Percentiles rank a stretch among this genome's conserved stretches.
These are phyloP conservation scores for Pleurotus ostreatus DNA, from an alignment of 768 basidiomycete species.

Conservation along the genomic window DNA sequence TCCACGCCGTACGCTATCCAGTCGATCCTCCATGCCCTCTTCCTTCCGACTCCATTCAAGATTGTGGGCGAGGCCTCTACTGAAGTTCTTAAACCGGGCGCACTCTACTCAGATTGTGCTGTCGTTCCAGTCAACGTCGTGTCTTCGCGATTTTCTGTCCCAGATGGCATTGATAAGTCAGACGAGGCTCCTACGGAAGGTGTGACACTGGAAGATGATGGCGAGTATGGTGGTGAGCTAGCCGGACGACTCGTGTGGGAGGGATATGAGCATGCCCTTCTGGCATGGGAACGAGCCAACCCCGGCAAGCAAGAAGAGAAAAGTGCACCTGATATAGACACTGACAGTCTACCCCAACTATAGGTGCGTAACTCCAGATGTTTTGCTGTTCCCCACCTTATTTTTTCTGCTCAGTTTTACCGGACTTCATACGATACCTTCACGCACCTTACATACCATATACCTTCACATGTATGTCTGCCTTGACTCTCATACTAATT, in stretches of 20 bases:
- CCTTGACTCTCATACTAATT: too few relatives aligned
- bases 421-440: too few relatives aligned
- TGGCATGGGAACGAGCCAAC: slow-evolving; percentile 56
- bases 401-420: too few relatives aligned
- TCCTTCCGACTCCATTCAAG: slow-evolving; percentile 79
- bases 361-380: background rate
- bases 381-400: too few relatives aligned
- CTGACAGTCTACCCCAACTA: background rate
- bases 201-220: slow-evolving; percentile 51
- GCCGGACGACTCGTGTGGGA: slow-evolving; percentile 75
- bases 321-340: slow-evolving; percentile 7
- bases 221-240: slow-evolving; percentile 67
- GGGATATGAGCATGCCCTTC: slow-evolving; percentile 62
- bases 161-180: slow-evolving; percentile 17
- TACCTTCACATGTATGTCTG: too few relatives aligned
- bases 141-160: slow-evolving; percentile 9
- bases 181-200: slow-evolving; percentile 19
- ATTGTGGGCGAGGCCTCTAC: slow-evolving; percentile 22
- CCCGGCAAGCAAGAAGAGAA: slow-evolving; percentile 17
- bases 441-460: too few relatives aligned
- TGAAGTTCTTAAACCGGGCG: slow-evolving; percentile 70
- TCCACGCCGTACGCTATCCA: slow-evolving; percentile 63
- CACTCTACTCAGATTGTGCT: slow-evolving; percentile 74
- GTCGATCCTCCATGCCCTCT: slow-evolving; percentile 75
- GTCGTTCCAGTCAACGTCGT: slow-evolving; percentile 47